These are phyloP conservation scores for Barbatosphaeria neglecta DNA, from an alignment of 495 filamentous ascomycete genomes.

Conservation along the genomic window DNA sequence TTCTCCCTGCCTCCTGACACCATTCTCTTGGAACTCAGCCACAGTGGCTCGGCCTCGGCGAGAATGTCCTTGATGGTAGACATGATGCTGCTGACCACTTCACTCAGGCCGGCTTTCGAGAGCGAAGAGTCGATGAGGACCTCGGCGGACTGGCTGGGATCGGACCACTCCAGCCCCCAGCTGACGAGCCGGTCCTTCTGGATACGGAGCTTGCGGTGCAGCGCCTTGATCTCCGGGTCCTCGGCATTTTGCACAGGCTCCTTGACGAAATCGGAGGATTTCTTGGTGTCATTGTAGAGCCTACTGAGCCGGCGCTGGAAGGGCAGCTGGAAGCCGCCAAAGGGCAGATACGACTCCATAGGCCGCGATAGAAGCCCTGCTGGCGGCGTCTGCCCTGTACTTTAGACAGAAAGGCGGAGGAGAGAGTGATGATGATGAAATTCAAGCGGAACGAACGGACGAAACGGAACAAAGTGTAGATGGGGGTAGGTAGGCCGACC, in stretches of 20 bases:
- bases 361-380: not conserved
- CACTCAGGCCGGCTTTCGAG: slow-evolving; percentile 71
- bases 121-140: slow-evolving; percentile 67
- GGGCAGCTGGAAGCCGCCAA: slow-evolving; percentile 34
- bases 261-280: slow-evolving; percentile 71
- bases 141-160: slow-evolving; percentile 52
- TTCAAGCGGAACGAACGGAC: no score
- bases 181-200: slow-evolving; percentile 68
- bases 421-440: no score
- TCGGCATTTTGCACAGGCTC: slow-evolving; percentile 51
- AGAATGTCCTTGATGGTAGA: slow-evolving; percentile 78
- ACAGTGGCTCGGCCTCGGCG: slow-evolving; percentile 73
- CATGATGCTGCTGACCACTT: slow-evolving; percentile 82
- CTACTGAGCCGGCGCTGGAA: slow-evolving; percentile 68
- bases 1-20: slow-evolving; percentile 30
- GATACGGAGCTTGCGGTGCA: slow-evolving; percentile 48
- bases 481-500: no score
- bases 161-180: slow-evolving; percentile 89
- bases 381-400: no score
- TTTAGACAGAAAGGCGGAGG: no score
- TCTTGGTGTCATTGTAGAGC: slow-evolving; percentile 87
- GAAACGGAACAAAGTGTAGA: no score
- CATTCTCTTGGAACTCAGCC: slow-evolving; percentile 37
- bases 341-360: slow-evolving; percentile 38
- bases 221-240: slow-evolving; percentile 42